Evolutionary conservation across 1,284 basidiomycete species (phyloP).

Genomic region (Chalciporus sp.): DNA sequence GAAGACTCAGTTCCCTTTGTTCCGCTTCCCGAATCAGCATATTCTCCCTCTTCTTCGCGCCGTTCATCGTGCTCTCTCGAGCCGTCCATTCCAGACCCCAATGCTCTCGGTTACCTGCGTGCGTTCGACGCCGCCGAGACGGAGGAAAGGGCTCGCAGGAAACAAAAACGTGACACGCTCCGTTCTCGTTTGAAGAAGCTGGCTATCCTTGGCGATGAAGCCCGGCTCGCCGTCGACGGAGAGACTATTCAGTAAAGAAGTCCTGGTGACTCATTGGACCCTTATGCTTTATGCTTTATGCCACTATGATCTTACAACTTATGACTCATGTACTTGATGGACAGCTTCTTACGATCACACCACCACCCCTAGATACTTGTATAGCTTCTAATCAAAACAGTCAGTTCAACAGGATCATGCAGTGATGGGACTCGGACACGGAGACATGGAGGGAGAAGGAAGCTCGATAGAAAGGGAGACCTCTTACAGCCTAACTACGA

Average conservation of each 20-base stretch:
- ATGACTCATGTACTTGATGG: not conserved
- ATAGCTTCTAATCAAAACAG: not conserved
- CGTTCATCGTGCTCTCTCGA: not conserved
- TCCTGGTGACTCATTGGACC: not conserved
- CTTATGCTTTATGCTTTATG: not conserved
- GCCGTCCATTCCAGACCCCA: not conserved
- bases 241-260: not conserved
- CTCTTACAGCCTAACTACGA: too few relatives aligned
- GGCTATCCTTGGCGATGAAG: slow-evolving; percentile 10
- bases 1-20: not conserved
- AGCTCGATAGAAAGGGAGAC: too few relatives aligned
- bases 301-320: not conserved
- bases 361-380: not conserved
- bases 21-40: not conserved
- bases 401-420: too few relatives aligned
- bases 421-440: too few relatives aligned
- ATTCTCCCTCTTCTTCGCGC: not conserved
- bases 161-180: not conserved
- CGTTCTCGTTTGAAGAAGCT: slow-evolving; percentile 9
- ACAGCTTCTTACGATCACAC: not conserved
- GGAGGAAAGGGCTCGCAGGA: not conserved
- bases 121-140: slow-evolving; percentile 3
- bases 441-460: too few relatives aligned
- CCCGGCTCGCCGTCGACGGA: slow-evolving; percentile 1
- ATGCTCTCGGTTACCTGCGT: not conserved